Conservation (phyloP, 768 basidiomycete species). For the Boletus speciosus region DNA sequence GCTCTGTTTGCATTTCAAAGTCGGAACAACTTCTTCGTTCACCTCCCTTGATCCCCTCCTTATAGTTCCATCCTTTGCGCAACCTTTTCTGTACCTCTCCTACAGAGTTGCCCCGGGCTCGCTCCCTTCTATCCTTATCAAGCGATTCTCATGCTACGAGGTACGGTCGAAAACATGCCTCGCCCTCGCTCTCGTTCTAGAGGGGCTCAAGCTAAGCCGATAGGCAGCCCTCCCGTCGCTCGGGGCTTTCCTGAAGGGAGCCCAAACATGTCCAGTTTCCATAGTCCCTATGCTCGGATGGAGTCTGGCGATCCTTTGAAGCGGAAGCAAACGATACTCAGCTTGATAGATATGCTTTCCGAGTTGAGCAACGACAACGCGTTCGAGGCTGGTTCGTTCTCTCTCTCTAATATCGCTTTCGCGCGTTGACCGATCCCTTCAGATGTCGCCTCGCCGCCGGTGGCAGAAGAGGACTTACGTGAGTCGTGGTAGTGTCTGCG, state of each 20-base stretch:
- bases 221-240: slow-evolving; percentile 20
- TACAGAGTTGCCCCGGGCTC: slow-evolving; percentile 23
- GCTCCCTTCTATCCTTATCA: slow-evolving; percentile 21
- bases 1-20: slow-evolving; percentile 34
- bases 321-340: slow-evolving; percentile 47
- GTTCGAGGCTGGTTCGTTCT: slow-evolving; percentile 32
- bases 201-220: slow-evolving; percentile 24
- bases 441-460: slow-evolving; percentile 33
- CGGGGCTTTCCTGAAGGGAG: slow-evolving; percentile 29
- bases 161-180: slow-evolving; percentile 29
- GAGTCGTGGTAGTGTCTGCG: slow-evolving; percentile 3
- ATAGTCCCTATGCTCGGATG: slow-evolving; percentile 28
- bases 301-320: slow-evolving; percentile 28
- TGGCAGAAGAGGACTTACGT: slow-evolving; percentile 45
- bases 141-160: slow-evolving; percentile 29
- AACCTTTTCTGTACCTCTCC: slow-evolving; percentile 12
- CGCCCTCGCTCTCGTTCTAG: slow-evolving; percentile 26
- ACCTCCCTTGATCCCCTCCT: slow-evolving; percentile 29
- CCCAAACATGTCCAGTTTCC: slow-evolving; percentile 21
- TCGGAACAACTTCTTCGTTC: slow-evolving; percentile 25
- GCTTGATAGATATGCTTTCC: slow-evolving; percentile 43
- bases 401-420: background rate
- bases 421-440: background rate
- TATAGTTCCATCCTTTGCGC: slow-evolving; percentile 25
- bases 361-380: slow-evolving; percentile 42